Conservation (phyloP, 306 rosid species). For the Psophocarpus tetragonolobus region DNA sequence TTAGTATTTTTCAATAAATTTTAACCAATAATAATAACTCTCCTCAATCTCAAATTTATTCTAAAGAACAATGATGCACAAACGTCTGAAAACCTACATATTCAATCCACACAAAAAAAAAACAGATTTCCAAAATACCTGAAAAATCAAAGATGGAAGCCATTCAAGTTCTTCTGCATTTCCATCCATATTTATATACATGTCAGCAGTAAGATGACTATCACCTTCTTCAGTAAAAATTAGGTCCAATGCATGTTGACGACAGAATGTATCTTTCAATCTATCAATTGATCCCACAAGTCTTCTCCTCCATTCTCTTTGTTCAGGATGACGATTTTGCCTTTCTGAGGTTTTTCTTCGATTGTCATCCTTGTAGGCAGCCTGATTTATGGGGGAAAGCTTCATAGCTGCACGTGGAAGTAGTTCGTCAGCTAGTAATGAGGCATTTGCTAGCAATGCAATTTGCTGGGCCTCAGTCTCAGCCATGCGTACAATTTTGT, state of each 20-base stretch:
- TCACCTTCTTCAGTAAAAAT: constrained; percentile 96
- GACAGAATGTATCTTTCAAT: constrained; percentile 91
- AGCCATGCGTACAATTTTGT: constrained; percentile 85
- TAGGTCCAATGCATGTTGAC: constrained; percentile 90
- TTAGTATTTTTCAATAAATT: not conserved
- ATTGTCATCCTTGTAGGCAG: constrained; percentile 63
- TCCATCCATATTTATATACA: constrained; percentile 86
- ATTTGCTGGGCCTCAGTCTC: constrained; percentile 95
- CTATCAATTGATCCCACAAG: constrained; percentile 84
- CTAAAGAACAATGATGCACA: not conserved
- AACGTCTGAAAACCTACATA: not conserved
- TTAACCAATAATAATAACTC: not conserved
- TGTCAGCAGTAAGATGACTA: constrained; percentile 91
- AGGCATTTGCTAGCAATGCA: constrained; percentile 98
- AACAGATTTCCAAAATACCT: constrained; percentile 52
- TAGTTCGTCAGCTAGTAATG: constrained; percentile 87
- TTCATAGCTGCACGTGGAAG: constrained; percentile 99
- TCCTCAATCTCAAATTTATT: constrained; percentile 9
- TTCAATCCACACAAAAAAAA: not conserved
- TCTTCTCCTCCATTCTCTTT: constrained; percentile 96
- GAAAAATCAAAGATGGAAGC: constrained; percentile 87
- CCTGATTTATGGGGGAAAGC: constrained; percentile 69
- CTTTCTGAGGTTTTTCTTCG: constrained; percentile 77
- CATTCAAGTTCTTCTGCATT: constrained; percentile 81
- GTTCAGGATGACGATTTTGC: constrained; percentile 98